Base-by-base conservation (phyloP, 306 rosid species). In the Trichosanthes cucumerina region DNA sequence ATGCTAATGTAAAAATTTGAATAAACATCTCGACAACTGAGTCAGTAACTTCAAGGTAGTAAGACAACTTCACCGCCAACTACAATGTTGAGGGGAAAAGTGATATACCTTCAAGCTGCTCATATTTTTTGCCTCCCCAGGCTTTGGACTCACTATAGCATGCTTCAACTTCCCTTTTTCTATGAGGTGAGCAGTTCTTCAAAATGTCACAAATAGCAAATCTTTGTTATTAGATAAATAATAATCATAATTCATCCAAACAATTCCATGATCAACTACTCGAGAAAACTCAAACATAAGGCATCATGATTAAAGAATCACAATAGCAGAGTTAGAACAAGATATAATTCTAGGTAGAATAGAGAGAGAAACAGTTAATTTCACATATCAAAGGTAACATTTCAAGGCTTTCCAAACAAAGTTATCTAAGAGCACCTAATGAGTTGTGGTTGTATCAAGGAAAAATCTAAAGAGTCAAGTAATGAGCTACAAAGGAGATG, bases 81-180 rank as follows among this genome's bases (percentile, higher is more conserved):
- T 31, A 44, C 21, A 76, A 6, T 68, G 68, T 68, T 52, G 79
- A 57, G 77, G 80, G 44, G 79, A 58, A 47, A 78, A 36, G 53
- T 19, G 24, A 69, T 85, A 73, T 39, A 90, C 96, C 98, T 94
- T 94, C 83, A 86, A 88, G 79, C 98, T 92, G 86, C 89, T 84
- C 56, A 94, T 92, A 72, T 92, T 87, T 87, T 86, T 89, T 43
- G 98, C 92, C 82, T 90, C 94, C 52, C 96, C 81, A 4, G 96
- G 97, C 53, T 92, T 87, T 64, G 97, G 89, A 88, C 91, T 92
- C 86, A 92, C 93, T 18, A 68, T 80, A 41, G 94, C 93, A 81
- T 88, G 89, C 88, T 85, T 94, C 84, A 92, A 83, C 85, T 86
- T 89, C 83, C 98, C 98, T 82, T 90, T 93, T 87, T 94, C 98